A percentile compares a stretch with the other conserved stretches of the same genome.
Evolutionary conservation across 371 early-diverging fungal genomes (phyloP).

Genomic region (Lichtheimia ramosa): DNA sequence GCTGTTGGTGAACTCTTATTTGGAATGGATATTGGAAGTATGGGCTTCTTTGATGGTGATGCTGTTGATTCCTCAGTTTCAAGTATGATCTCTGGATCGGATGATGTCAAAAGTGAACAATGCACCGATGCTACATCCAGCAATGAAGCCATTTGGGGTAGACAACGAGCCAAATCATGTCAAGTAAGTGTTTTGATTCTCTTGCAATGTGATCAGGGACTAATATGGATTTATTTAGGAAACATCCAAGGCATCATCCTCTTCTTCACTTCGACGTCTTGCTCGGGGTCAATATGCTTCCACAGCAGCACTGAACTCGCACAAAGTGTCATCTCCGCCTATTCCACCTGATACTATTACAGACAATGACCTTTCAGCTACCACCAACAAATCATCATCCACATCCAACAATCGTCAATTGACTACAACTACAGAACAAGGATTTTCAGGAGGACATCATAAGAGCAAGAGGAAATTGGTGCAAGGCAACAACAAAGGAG

Average conservation of each 20-base stretch:
- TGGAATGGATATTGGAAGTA: conserved; percentile 27
- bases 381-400: too few relatives aligned
- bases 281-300: conserved; percentile 21
- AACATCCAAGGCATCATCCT: conserved; percentile 12
- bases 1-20: conserved; percentile 33
- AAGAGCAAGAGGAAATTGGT: too few relatives aligned
- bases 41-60: conserved; percentile 23
- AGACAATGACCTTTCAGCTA: too few relatives aligned
- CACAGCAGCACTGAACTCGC: conserved; percentile 1
- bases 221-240: too few relatives aligned
- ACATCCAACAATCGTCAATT: too few relatives aligned
- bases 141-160: conserved; percentile 19
- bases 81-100: conserved; percentile 11
- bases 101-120: conserved; percentile 30
- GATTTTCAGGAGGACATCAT: too few relatives aligned
- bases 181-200: conserved; percentile 14
- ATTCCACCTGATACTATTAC: too few relatives aligned
- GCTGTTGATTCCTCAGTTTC: conserved; percentile 13
- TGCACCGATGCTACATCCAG: conserved; percentile 7
- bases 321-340: too few relatives aligned
- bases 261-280: conserved; percentile 26
- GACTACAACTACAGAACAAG: too few relatives aligned
- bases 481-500: not conserved
- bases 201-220: too few relatives aligned
- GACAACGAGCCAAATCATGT: conserved; percentile 36